phyloP scores from a whole-genome alignment of 2,329 filamentous ascomycete genomes.

The Mariannaea elegans region DNA sequence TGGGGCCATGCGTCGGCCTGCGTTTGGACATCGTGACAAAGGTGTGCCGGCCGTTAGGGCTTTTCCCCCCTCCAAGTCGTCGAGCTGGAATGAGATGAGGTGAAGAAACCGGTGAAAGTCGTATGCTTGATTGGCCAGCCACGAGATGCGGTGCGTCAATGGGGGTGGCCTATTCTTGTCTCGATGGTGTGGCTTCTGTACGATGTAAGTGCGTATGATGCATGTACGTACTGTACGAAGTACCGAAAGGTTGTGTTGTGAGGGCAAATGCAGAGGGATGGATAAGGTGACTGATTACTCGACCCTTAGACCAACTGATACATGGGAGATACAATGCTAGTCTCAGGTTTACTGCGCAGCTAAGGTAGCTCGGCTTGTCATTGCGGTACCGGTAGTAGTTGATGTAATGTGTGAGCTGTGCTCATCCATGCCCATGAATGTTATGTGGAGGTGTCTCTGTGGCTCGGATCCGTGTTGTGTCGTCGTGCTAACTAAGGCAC shows the following conservation, averaged over 20 bases:
- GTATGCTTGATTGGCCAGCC: slow-evolving; percentile 36
- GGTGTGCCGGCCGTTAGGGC: slow-evolving; percentile 37
- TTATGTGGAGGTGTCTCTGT: slow-evolving; percentile 2
- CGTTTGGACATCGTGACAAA: slow-evolving; percentile 30
- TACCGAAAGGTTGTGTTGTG: slow-evolving; percentile 14
- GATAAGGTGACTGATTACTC: background rate
- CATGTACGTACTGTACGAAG: background rate
- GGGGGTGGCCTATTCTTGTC: slow-evolving; percentile 17
- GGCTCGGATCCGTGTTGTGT: background rate
- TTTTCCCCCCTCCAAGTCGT: slow-evolving; percentile 25
- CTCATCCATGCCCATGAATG: background rate
- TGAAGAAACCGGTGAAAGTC: slow-evolving; percentile 38
- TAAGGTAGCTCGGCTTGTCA: background rate
- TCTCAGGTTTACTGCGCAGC: background rate
- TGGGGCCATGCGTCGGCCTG: slow-evolving; percentile 33
- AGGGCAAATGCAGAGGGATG: slow-evolving; percentile 6
- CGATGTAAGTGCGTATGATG: background rate
- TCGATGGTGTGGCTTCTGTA: slow-evolving; percentile 22
- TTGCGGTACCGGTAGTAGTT: background rate
- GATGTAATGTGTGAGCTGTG: background rate
- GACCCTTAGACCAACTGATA: background rate
- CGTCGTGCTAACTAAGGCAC: background rate
- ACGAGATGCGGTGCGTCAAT: slow-evolving; percentile 12
- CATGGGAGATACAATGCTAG: background rate
- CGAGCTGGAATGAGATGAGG: slow-evolving; percentile 31